Percentiles rank a stretch among this genome's conserved stretches.
These are phyloP conservation scores for Nowakowskiella sp. DNA, from an alignment of 192 early-diverging fungal species.

Conservation along the genomic window DNA sequence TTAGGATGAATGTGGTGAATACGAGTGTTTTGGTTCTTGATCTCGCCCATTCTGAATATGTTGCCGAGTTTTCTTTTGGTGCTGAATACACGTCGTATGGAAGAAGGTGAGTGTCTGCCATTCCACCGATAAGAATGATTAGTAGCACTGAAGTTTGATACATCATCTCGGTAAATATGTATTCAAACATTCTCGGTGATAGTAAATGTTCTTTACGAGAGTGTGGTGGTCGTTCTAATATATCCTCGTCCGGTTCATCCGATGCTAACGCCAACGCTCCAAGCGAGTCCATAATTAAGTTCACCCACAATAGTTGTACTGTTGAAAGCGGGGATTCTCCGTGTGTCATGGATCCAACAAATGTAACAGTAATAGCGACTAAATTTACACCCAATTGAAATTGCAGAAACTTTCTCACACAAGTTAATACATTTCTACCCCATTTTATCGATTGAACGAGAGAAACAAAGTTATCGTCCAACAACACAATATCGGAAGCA, in stretches of 20 bases:
- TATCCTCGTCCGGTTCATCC: constrained; percentile 50
- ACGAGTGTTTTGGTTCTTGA: constrained; percentile 31
- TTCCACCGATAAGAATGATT: constrained; percentile 27
- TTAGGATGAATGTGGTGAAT: constrained; percentile 47
- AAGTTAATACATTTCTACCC: constrained; percentile 52
- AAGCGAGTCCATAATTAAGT: constrained; percentile 56
- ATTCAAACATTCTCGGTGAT: constrained; percentile 37
- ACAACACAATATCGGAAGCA: constrained; percentile 50
- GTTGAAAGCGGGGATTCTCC: constrained; percentile 43
- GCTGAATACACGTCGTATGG: constrained; percentile 15
- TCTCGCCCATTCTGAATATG: constrained; percentile 7
- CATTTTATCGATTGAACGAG: constrained; percentile 47
- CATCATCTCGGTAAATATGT: constrained; percentile 37
- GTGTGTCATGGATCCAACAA: constrained; percentile 40
- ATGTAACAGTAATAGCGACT: constrained; percentile 46
- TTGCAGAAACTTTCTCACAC: constrained; percentile 54
- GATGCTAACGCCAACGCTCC: constrained; percentile 47
- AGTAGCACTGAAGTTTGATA: constrained; percentile 42
- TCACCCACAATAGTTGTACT: constrained; percentile 56
- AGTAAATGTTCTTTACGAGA: constrained; percentile 33
- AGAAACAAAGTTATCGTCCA: constrained; percentile 57
- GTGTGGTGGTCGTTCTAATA: constrained; percentile 44
- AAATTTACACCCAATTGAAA: constrained; percentile 55
- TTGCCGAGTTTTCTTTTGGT: constrained; percentile 4
- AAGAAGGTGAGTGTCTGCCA: constrained; percentile 10